phyloP scores from a whole-genome alignment of 768 basidiomycete genomes.

The Podaxis rugospora region DNA sequence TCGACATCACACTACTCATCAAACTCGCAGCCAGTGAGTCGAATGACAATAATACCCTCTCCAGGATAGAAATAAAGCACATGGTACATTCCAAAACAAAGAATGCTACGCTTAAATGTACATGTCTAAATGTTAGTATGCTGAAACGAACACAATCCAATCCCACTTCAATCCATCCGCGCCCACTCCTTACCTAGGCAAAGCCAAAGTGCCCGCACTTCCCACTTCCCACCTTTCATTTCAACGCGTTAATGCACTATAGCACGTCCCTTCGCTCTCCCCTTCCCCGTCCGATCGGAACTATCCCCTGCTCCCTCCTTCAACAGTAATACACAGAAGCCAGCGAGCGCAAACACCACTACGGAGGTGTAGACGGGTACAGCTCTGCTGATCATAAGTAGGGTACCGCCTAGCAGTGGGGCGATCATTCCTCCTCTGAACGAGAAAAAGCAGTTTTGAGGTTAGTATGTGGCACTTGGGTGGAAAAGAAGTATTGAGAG shows the following conservation, averaged over 20 bases:
- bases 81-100: too few species aligned
- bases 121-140: too few species aligned
- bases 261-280: conserved; percentile 15
- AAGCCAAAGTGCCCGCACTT: neutral
- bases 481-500: neutral
- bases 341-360: conserved; percentile 58
- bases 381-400: conserved; percentile 62
- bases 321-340: conserved; percentile 56
- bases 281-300: conserved; percentile 16
- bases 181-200: neutral
- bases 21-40: too few species aligned
- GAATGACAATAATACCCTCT: too few species aligned
- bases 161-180: too few species aligned
- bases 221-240: too few species aligned
- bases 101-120: too few species aligned
- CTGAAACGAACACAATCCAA: too few species aligned
- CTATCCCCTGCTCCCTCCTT: conserved; percentile 45
- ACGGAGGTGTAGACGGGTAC: conserved; percentile 78
- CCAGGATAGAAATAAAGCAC: too few species aligned
- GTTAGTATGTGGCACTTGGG: neutral
- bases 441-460: conserved; percentile 4
- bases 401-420: conserved; percentile 69
- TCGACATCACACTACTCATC: too few species aligned
- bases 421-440: conserved; percentile 86
- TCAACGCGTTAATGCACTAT: conserved; percentile 23